Evolutionary conservation across 1,284 basidiomycete genomes (phyloP), one percentile per base, ranked within the genome.

Genomic region (Ganoderma leucocontextum): DNA sequence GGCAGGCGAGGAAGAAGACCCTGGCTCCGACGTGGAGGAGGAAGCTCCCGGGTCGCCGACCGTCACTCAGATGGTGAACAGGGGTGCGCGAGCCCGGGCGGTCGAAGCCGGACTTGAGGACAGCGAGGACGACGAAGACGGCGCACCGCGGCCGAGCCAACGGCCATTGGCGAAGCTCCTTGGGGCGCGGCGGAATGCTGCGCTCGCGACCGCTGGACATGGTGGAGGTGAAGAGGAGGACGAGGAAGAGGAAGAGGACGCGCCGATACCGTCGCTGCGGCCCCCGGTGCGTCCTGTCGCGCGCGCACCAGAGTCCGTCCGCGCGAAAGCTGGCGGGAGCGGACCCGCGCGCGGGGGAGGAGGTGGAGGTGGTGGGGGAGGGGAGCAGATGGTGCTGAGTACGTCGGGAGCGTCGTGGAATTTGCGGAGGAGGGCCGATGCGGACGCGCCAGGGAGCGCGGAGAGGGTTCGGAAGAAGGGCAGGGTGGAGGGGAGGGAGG

Each of bases 341-440:
- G 53, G 44, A 9, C n/a, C 49, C 7, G 9, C 68, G 47, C 41
- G 58, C 39, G 58, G 25, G 13, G 49, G 55, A 12, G 55, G 5
- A 38, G 55, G 55, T 38, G 55, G 29, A 2, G 29, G 29, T 29
- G 29, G 38, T 0, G 55, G 59, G 19, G 60, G 42, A 42, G 7
- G 42, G 42, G 80, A 81, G 1, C 87, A 88, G 75, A 82, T 82
- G 72, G 80, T 86, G 4, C 78, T 88, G 58, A 82, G 77, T 66
- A 87, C 87, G 3, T 72, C 79, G 2, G 80, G 82, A 12, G 84
- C 86, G 8, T 75, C 81, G 4, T 88, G 86, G 85, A 84, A 81
- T 70, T 70, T 85, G 29, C 79, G 73, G n/a, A 70, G 47, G 47
- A 49, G 25, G 64, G 22, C 62, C 52, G 7, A 70, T 47, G 47